A percentile compares a stretch with the other conserved stretches of the same genome.
Evolutionary conservation across 225 moss, liverwort and hornwort species (phyloP).

Genomic region (Pleurozium schreberi): DNA sequence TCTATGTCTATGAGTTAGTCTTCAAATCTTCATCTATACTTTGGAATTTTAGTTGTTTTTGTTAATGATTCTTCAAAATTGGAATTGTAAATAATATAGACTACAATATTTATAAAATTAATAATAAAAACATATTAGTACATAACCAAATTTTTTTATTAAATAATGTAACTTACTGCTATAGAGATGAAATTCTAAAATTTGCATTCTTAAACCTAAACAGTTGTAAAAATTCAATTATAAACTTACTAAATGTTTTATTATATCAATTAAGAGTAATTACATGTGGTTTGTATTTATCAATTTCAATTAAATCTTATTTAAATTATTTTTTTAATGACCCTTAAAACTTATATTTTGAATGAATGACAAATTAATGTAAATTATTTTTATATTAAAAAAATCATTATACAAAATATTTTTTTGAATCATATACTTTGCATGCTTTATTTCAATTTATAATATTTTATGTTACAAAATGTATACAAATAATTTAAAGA

Average conservation of each 20-base stretch:
- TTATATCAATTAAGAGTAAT: no score
- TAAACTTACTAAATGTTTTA: not conserved
- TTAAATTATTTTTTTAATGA: rapidly evolving
- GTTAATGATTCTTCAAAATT: not conserved
- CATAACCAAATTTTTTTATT: no score
- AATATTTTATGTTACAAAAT: not conserved
- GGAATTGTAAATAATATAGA: not conserved
- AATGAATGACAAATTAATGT: not conserved
- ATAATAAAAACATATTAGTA: not conserved
- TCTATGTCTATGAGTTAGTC: no score
- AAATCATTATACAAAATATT: no score
- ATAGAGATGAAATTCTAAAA: not conserved
- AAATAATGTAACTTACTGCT: not conserved
- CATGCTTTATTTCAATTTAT: not conserved
- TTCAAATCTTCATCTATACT: not conserved
- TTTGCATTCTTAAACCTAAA: not conserved
- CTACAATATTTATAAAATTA: no score
- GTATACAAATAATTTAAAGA: not conserved
- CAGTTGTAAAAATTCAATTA: not conserved
- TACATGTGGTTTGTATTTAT: rapidly evolving
- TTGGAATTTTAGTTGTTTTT: not conserved
- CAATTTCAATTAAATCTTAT: no score
- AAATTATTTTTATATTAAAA: no score
- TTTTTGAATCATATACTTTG: not conserved
- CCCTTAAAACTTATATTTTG: no score